Evolutionary conservation across 805 yeast species (phyloP).

Genomic region (Kazachstania viticola): DNA sequence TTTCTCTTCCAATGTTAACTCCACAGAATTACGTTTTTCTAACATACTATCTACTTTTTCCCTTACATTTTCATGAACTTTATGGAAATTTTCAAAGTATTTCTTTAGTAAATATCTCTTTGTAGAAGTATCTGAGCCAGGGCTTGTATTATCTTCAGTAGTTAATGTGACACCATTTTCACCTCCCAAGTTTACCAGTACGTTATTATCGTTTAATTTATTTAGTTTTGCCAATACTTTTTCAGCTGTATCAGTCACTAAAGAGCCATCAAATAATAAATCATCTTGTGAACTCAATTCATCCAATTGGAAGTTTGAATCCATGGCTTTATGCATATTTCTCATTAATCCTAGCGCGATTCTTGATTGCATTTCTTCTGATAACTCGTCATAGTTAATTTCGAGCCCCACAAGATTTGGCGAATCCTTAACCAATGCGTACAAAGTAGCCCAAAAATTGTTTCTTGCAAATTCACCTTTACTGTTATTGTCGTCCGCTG

Average conservation of each 20-base stretch:
- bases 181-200: neutral
- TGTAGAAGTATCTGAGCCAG: slow-evolving; percentile 29
- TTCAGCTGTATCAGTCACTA: slow-evolving; percentile 63
- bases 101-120: slow-evolving; percentile 29
- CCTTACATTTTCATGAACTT: slow-evolving; percentile 30
- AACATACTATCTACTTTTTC: slow-evolving; percentile 46
- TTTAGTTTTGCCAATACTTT: slow-evolving; percentile 38
- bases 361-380: slow-evolving; percentile 52
- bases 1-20: slow-evolving; percentile 54
- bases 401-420: slow-evolving; percentile 54
- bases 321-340: slow-evolving; percentile 59
- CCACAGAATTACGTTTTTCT: slow-evolving; percentile 42
- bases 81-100: slow-evolving; percentile 32
- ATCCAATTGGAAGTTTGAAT: slow-evolving; percentile 22
- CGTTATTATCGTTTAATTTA: slow-evolving; percentile 3
- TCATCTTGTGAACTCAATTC: slow-evolving; percentile 38
- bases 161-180: slow-evolving; percentile 6
- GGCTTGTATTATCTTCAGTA: slow-evolving; percentile 16
- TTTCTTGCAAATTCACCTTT: slow-evolving; percentile 33
- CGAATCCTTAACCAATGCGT: slow-evolving; percentile 55
- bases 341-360: slow-evolving; percentile 73
- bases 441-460: slow-evolving; percentile 50
- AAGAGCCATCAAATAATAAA: slow-evolving; percentile 61
- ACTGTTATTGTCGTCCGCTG: neutral
- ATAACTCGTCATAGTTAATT: slow-evolving; percentile 49